Conservation (phyloP, 2,329 filamentous ascomycete species). For the Botrytis squamosa region DNA sequence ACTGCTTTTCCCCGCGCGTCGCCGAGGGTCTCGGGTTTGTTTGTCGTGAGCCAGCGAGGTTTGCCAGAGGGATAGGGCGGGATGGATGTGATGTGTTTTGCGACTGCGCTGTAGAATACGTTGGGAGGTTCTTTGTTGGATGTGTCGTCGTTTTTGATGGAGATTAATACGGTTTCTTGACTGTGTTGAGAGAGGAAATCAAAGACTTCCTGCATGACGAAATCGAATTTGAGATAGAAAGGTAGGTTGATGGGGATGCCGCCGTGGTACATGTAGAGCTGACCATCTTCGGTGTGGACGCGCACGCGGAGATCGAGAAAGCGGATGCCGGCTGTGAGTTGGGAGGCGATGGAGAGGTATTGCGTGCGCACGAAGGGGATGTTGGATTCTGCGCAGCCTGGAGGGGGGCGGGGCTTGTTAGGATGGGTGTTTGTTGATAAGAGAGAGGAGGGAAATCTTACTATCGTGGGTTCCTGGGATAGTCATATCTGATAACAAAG, state of each 20-base stretch:
- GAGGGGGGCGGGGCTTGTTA: neutral
- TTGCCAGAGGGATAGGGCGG: constrained; percentile 37
- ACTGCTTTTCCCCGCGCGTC: constrained; percentile 66
- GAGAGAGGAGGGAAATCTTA: neutral
- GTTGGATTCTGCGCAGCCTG: constrained; percentile 49
- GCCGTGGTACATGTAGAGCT: constrained; percentile 66
- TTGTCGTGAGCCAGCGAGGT: constrained; percentile 60
- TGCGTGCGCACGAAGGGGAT: constrained; percentile 72
- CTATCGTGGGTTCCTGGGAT: constrained; percentile 74
- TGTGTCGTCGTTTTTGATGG: constrained; percentile 62
- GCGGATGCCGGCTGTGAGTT: constrained; percentile 68
- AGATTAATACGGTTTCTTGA: constrained; percentile 65
- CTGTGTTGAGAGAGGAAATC: constrained; percentile 59
- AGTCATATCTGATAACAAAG: constrained; percentile 60
- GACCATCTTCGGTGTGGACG: constrained; percentile 52
- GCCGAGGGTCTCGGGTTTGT: constrained; percentile 59
- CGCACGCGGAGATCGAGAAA: constrained; percentile 70
- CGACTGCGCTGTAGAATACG: constrained; percentile 44
- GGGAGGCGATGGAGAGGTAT: constrained; percentile 58
- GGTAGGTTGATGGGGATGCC: constrained; percentile 69
- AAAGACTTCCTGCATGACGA: constrained; percentile 57
- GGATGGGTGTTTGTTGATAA: neutral
- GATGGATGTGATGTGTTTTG: constrained; percentile 53
- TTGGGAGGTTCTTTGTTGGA: constrained; percentile 59
- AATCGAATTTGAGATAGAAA: constrained; percentile 58